phyloP scores from a whole-genome alignment of 2,329 filamentous ascomycete species.

The Colletotrichum neosansevieriae region DNA sequence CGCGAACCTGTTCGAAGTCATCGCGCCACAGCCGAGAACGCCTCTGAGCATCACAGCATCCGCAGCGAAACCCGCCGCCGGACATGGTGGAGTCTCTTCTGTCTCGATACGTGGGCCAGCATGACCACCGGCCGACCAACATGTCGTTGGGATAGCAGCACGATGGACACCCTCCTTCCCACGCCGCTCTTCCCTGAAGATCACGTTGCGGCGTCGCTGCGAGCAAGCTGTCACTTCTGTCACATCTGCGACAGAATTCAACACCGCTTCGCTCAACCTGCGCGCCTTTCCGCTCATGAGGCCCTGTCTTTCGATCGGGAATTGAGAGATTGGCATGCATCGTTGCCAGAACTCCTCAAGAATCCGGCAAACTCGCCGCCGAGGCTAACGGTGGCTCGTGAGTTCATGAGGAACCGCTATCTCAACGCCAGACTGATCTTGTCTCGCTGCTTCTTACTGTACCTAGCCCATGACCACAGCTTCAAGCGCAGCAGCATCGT shows the following conservation, averaged over 20 bases:
- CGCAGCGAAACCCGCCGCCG: constrained; percentile 51
- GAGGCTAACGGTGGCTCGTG: constrained; percentile 44
- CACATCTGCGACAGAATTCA: constrained; percentile 48
- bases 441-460: constrained; percentile 43
- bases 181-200: constrained; percentile 43
- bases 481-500: constrained; percentile 28
- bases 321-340: constrained; percentile 45
- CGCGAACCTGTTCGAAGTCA: constrained; percentile 32
- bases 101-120: constrained; percentile 56
- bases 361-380: constrained; percentile 43
- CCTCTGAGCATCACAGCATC: constrained; percentile 19
- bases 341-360: constrained; percentile 43
- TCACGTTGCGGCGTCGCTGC: constrained; percentile 44
- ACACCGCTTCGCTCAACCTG: constrained; percentile 47
- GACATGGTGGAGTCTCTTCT: constrained; percentile 59
- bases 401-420: constrained; percentile 48
- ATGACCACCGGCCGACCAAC: constrained; percentile 56
- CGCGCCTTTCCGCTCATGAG: constrained; percentile 44
- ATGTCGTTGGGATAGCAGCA: constrained; percentile 46
- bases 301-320: constrained; percentile 46
- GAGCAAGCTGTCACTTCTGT: constrained; percentile 47
- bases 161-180: constrained; percentile 48
- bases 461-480: constrained; percentile 43
- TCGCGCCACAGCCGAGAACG: background rate
- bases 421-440: constrained; percentile 47